Evolutionary conservation across 805 yeast species (phyloP).

Genomic region (Saccharomyces paradoxus): DNA sequence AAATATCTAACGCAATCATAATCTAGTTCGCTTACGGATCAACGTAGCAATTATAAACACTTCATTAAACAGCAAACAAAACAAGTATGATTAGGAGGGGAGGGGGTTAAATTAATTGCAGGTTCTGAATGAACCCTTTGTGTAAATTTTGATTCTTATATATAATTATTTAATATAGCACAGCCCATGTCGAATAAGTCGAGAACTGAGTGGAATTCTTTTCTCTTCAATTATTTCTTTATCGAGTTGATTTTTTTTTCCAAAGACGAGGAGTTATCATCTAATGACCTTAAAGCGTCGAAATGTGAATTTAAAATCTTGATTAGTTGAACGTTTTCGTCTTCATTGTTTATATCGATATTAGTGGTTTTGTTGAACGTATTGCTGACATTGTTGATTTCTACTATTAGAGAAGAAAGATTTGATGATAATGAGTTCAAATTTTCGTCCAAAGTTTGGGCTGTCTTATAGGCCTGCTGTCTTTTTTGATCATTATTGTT

Average conservation of each 20-base stretch:
- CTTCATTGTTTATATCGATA: slow-evolving; percentile 29
- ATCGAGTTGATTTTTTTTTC: slow-evolving; percentile 51
- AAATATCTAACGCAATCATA: too few relatives aligned
- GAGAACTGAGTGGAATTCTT: not conserved
- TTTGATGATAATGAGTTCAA: slow-evolving; percentile 71
- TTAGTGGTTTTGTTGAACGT: slow-evolving; percentile 58
- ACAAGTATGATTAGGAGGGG: not conserved
- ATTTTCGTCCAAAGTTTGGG: slow-evolving; percentile 76
- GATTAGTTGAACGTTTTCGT: slow-evolving; percentile 54
- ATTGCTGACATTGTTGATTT: slow-evolving; percentile 76
- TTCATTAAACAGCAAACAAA: not conserved
- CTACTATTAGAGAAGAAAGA: slow-evolving; percentile 64
- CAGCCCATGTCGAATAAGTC: not conserved
- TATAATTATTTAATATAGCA: not conserved
- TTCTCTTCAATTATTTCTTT: slow-evolving; percentile 7
- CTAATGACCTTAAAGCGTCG: slow-evolving; percentile 83
- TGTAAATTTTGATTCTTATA: not conserved
- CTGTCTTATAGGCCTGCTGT: slow-evolving; percentile 79
- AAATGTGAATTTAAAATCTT: slow-evolving; percentile 79
- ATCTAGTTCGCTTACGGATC: too few relatives aligned
- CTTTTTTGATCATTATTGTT: slow-evolving; percentile 66
- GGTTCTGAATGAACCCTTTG: not conserved
- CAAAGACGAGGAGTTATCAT: slow-evolving; percentile 58
- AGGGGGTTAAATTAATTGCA: not conserved
- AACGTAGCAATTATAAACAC: not conserved